Evolutionary conservation across 495 filamentous ascomycete species (phyloP).

Genomic region (Penicillium goetzii): DNA sequence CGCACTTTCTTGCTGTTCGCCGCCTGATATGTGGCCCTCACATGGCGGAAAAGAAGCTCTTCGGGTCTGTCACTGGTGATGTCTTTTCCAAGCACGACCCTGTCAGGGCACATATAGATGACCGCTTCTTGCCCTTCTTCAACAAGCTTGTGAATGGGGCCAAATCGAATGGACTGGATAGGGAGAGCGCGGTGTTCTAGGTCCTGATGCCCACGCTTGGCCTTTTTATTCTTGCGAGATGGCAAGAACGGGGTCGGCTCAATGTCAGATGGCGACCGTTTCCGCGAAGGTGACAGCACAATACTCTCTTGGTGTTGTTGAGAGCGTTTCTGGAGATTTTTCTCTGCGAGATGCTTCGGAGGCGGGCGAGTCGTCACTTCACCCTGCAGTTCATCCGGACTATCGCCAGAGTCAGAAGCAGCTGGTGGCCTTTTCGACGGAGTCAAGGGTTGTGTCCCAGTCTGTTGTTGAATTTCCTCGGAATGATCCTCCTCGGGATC

Average conservation of each 20-base stretch:
- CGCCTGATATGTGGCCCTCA: slow-evolving; percentile 29
- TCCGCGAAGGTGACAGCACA: slow-evolving; percentile 8
- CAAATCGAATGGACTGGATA: slow-evolving; percentile 32
- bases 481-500: background rate
- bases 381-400: slow-evolving; percentile 51
- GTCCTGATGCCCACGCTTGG: slow-evolving; percentile 21
- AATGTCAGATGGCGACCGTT: slow-evolving; percentile 42
- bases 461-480: background rate
- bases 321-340: slow-evolving; percentile 2
- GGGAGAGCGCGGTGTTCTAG: background rate
- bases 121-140: slow-evolving; percentile 8
- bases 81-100: slow-evolving; percentile 16
- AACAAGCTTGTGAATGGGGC: slow-evolving; percentile 17
- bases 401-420: slow-evolving; percentile 34
- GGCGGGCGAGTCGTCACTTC: slow-evolving; percentile 37
- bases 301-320: slow-evolving; percentile 5
- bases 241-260: slow-evolving; percentile 34
- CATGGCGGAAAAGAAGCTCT: slow-evolving; percentile 27
- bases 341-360: slow-evolving; percentile 19
- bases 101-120: slow-evolving; percentile 23
- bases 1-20: slow-evolving; percentile 39
- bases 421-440: slow-evolving; percentile 15
- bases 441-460: background rate
- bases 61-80: slow-evolving; percentile 3
- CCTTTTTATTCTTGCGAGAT: slow-evolving; percentile 23